These are phyloP conservation scores for Aspergillus pseudoglaucus DNA, from an alignment of 2,329 filamentous ascomycete genomes.

Conservation along the genomic window DNA sequence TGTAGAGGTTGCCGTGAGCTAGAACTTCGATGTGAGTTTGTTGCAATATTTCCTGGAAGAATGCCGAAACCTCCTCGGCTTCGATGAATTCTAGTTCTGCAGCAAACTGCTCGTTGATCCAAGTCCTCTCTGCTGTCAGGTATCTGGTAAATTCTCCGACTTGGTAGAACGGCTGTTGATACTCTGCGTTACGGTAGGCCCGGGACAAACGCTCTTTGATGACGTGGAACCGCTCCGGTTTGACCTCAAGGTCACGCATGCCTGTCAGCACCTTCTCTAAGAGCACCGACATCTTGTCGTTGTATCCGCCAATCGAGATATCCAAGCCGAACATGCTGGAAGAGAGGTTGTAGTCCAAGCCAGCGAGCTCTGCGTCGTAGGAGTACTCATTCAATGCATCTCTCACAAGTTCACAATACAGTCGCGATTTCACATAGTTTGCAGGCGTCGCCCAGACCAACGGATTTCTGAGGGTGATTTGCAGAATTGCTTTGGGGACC, in stretches of 20 bases:
- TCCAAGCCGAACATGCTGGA: conserved; percentile 68
- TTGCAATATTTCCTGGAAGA: conserved; percentile 71
- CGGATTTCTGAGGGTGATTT: conserved; percentile 73
- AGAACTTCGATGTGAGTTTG: conserved; percentile 85
- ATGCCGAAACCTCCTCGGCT: conserved; percentile 65
- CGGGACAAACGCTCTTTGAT: conserved; percentile 78
- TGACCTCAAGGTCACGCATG: conserved; percentile 77
- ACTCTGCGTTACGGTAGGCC: conserved; percentile 77
- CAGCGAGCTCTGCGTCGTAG: conserved; percentile 91
- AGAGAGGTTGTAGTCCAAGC: conserved; percentile 73
- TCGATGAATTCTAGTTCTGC: conserved; percentile 70
- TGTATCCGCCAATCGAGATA: conserved; percentile 80
- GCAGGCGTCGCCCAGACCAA: conserved; percentile 72
- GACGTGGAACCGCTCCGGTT: conserved; percentile 82
- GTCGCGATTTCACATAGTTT: conserved; percentile 66
- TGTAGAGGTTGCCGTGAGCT: conserved; percentile 87
- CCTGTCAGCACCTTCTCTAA: conserved; percentile 81
- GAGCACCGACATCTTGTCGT: conserved; percentile 88
- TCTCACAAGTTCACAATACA: conserved; percentile 79
- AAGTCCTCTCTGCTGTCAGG: conserved; percentile 69
- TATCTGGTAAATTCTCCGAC: conserved; percentile 76
- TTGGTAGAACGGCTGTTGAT: conserved; percentile 82
- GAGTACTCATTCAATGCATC: conserved; percentile 89
- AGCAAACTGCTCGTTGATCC: conserved; percentile 71
- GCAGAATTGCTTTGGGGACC: conserved; percentile 88